Evolutionary conservation across 2,329 filamentous ascomycete genomes (phyloP).

Genomic region (Fusarium piperis): DNA sequence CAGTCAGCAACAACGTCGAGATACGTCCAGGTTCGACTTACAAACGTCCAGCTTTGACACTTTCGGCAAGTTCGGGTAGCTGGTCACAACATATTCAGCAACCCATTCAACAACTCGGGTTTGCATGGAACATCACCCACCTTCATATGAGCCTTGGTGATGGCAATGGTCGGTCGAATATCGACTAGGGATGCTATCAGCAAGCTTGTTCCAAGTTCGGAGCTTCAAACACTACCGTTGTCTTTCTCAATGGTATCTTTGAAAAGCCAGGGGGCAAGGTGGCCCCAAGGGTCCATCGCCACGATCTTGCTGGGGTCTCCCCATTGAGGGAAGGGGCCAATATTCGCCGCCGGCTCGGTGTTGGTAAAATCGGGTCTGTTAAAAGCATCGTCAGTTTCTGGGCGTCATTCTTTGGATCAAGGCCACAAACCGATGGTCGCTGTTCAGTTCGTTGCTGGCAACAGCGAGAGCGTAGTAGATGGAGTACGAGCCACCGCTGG

Average conservation of each 20-base stretch:
- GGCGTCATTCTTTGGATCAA: background rate
- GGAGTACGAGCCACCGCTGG: conserved; percentile 85
- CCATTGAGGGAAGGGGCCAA: conserved; percentile 93
- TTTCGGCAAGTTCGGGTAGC: conserved; percentile 92
- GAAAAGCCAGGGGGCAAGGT: conserved; percentile 85
- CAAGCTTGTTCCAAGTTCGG: background rate
- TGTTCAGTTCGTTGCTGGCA: conserved; percentile 86
- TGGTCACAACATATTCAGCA: conserved; percentile 40
- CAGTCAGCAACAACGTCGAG: conserved; percentile 8
- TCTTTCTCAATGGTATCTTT: conserved; percentile 81
- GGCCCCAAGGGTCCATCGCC: conserved; percentile 94
- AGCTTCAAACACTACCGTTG: conserved; percentile 57
- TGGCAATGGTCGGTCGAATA: conserved; percentile 88
- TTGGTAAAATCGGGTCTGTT: conserved; percentile 70
- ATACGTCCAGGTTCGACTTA: conserved; percentile 76
- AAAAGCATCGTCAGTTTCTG: background rate
- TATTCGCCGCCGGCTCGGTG: conserved; percentile 89
- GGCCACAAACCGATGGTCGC: conserved; percentile 72
- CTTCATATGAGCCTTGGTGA: conserved; percentile 95
- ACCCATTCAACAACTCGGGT: background rate
- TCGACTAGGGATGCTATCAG: conserved; percentile 64
- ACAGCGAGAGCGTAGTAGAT: conserved; percentile 95
- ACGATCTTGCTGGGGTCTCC: conserved; percentile 92
- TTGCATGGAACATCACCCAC: conserved; percentile 40
- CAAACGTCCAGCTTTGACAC: conserved; percentile 77